Evolutionary conservation across 805 yeast genomes (phyloP).

Genomic region (Soucietia sequanensis): DNA sequence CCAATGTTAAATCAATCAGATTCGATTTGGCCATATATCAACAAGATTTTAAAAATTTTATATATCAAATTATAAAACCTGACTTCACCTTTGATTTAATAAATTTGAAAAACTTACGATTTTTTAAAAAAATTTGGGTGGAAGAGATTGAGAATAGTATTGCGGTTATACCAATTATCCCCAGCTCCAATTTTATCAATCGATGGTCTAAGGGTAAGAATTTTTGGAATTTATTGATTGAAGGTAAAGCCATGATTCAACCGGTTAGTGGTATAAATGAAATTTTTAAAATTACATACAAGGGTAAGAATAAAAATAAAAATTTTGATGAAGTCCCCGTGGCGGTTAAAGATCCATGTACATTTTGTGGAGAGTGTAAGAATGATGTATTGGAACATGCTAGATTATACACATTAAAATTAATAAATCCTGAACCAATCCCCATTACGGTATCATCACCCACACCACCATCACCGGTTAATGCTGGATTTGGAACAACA

Average conservation of each 20-base stretch:
- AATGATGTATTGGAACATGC: constrained; percentile 72
- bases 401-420: constrained; percentile 66
- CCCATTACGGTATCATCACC: constrained; percentile 15
- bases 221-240: constrained; percentile 66
- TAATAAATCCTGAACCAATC: constrained; percentile 38
- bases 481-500: not conserved
- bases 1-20: constrained; percentile 35
- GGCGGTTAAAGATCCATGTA: constrained; percentile 73
- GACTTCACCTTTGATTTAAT: constrained; percentile 36
- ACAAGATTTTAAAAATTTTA: constrained; percentile 43
- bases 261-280: constrained; percentile 86
- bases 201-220: constrained; percentile 45
- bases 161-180: constrained; percentile 35
- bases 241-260: constrained; percentile 78
- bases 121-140: constrained; percentile 60
- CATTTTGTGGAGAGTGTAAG: constrained; percentile 80
- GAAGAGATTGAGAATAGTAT: constrained; percentile 70
- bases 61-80: constrained; percentile 30
- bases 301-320: constrained; percentile 8
- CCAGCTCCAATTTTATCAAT: constrained; percentile 49
- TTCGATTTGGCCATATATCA: constrained; percentile 45
- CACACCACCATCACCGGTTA: constrained; percentile 1
- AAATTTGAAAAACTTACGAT: constrained; percentile 50
- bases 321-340: constrained; percentile 45
- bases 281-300: constrained; percentile 51